phyloP scores from a whole-genome alignment of 2,329 filamentous ascomycete genomes.

The Sporothrix phasma region DNA sequence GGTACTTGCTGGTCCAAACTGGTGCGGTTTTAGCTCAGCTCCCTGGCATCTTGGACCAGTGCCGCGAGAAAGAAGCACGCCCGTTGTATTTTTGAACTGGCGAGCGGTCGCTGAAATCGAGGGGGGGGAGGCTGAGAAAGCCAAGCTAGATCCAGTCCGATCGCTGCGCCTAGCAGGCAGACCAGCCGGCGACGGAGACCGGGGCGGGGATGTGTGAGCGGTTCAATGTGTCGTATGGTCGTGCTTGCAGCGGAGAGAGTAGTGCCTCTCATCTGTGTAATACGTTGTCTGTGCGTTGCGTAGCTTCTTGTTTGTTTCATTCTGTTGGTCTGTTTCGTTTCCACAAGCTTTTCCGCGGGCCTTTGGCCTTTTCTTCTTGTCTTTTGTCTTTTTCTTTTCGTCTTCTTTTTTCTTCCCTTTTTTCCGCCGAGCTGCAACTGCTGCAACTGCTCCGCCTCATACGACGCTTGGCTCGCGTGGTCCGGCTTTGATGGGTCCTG shows the following conservation, averaged over 20 bases:
- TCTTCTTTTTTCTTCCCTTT: neutral
- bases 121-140: neutral
- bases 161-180: slow-evolving; percentile 8
- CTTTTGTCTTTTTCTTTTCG: neutral
- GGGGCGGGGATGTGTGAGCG: neutral
- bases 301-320: too few species aligned
- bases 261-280: too few species aligned
- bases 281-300: neutral
- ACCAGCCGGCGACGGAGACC: neutral
- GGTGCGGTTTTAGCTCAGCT: neutral
- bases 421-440: neutral
- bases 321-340: too few species aligned
- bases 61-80: neutral
- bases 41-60: neutral
- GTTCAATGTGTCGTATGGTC: neutral
- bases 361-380: neutral
- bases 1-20: neutral
- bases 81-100: neutral
- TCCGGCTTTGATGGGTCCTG: neutral
- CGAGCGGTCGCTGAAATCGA: neutral
- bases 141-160: neutral
- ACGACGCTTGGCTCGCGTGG: neutral
- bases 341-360: neutral
- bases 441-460: slow-evolving; percentile 8
- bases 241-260: neutral